Evolutionary conservation across 768 basidiomycete species (phyloP), one percentile per base, ranked within the genome.

Genomic region (Cyathus striatus): DNA sequence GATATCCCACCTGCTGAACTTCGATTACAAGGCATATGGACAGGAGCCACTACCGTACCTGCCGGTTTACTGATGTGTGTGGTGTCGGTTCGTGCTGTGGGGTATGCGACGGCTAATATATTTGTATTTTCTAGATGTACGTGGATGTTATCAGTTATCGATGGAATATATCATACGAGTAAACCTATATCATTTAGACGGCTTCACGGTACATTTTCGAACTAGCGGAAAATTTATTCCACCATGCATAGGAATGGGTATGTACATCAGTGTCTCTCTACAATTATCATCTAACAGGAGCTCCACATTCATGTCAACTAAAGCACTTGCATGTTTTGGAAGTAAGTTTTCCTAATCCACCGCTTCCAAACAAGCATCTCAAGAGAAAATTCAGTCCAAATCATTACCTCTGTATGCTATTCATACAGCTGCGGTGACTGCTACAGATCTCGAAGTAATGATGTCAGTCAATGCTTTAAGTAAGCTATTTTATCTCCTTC

Each of bases 361-460:
- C 35, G n/a, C n/a, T n/a, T n/a, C n/a, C n/a, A n/a, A n/a, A n/a
- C n/a, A n/a, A n/a, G n/a, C n/a, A n/a, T n/a, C n/a, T n/a, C n/a
- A n/a, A n/a, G n/a, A n/a, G n/a, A n/a, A n/a, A n/a, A n/a, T 10
- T 30, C 16, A 66, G 65, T 64, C 18, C 65, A 66, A 53, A 65
- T 66, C 17, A 50, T 66, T 18, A 58, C 59, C 7, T 66, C 65
- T 0, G 62, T 66, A 3, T 63, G 61, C 38, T 68, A 66, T 48
- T 66, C 66, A 1, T 66, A 68, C 40, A 66, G 65, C 42, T 66
- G 63, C 44, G 63, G 64, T 35, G 66, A 68, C 46, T 68, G 66
- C 47, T 65, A 66, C 45, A 55, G 58, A 14, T 53, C 56, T 3
- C 52, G 62, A 20, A 66, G 65, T 43, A 65, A 65, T 42, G 66